Conservation (phyloP, 1,139 yeast species). For the Taphrina confusa region DNA sequence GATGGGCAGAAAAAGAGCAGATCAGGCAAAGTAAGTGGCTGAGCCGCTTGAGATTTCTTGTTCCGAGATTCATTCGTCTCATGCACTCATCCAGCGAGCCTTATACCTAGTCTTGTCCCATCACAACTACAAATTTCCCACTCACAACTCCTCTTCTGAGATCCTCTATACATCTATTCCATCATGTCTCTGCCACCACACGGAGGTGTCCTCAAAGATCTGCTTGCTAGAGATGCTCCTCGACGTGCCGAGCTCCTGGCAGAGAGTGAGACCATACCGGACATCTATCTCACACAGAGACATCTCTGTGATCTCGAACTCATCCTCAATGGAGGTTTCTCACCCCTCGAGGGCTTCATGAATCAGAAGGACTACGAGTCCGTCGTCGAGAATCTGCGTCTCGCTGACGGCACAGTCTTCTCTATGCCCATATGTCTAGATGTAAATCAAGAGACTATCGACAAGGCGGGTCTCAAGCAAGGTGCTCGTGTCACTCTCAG, state of each 20-base stretch:
- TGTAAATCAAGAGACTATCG: slow-evolving; percentile 59
- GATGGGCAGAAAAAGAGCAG: too few relatives aligned
- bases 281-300: slow-evolving; percentile 71
- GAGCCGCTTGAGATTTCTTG: too few relatives aligned
- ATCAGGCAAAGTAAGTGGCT: too few relatives aligned
- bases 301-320: slow-evolving; percentile 92
- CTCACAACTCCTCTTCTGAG: neutral
- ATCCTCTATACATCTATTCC: neutral
- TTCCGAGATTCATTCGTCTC: too few relatives aligned
- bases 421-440: slow-evolving; percentile 92
- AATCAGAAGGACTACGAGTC: slow-evolving; percentile 73
- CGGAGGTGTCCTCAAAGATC: slow-evolving; percentile 59
- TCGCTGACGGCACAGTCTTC: slow-evolving; percentile 79
- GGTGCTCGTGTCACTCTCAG: slow-evolving; percentile 72
- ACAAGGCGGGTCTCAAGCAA: slow-evolving; percentile 48
- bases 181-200: slow-evolving; percentile 35
- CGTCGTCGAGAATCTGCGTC: slow-evolving; percentile 76
- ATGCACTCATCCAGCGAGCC: too few relatives aligned
- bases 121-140: neutral
- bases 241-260: slow-evolving; percentile 58
- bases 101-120: too few relatives aligned
- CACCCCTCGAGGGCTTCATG: slow-evolving; percentile 86
- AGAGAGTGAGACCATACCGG: slow-evolving; percentile 60
- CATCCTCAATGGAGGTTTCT: slow-evolving; percentile 89
- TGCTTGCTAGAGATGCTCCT: slow-evolving; percentile 74